phyloP scores from a whole-genome alignment of 768 basidiomycete genomes.

The Lentinula boryana region DNA sequence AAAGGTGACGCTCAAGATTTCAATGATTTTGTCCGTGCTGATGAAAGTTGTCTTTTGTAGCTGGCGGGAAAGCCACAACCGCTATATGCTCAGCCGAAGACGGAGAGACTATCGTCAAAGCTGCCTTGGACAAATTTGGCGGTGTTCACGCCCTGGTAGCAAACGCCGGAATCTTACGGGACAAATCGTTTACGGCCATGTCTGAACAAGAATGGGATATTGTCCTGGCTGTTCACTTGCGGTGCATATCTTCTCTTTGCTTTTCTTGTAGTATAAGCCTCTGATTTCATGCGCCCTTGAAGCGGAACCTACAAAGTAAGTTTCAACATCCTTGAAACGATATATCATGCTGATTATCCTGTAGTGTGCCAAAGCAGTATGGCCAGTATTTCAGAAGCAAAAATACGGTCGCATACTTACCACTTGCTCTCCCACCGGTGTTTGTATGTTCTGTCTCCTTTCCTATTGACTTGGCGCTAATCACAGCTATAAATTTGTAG shows the following conservation, averaged over 20 bases:
- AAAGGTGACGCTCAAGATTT: conserved; percentile 42
- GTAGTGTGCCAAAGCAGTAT: conserved; percentile 88
- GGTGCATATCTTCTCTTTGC: conserved; percentile 26
- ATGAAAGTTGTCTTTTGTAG: conserved; percentile 28
- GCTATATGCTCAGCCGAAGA: conserved; percentile 88
- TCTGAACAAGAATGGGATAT: conserved; percentile 91
- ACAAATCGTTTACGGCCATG: conserved; percentile 90
- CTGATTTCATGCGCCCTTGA: conserved; percentile 1
- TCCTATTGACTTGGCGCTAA: background rate
- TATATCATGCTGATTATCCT: background rate
- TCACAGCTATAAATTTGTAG: conserved; percentile 29
- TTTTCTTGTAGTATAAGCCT: background rate
- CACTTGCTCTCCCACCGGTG: conserved; percentile 88
- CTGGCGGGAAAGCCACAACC: conserved; percentile 83
- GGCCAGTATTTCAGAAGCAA: conserved; percentile 96
- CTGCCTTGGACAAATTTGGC: conserved; percentile 83
- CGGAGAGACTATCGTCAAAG: conserved; percentile 83
- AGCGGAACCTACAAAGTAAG: conserved; percentile 83
- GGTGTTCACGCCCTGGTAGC: conserved; percentile 82
- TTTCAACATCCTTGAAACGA: background rate
- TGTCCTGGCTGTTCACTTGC: conserved; percentile 83
- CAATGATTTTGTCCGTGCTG: background rate
- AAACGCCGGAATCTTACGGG: conserved; percentile 91
- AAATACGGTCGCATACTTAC: conserved; percentile 94
- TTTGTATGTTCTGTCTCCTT: conserved; percentile 54